A percentile compares a stretch with the other conserved stretches of the same genome.
Conservation (phyloP, 495 filamentous ascomycete genomes). For the Aspergillus baeticus region DNA sequence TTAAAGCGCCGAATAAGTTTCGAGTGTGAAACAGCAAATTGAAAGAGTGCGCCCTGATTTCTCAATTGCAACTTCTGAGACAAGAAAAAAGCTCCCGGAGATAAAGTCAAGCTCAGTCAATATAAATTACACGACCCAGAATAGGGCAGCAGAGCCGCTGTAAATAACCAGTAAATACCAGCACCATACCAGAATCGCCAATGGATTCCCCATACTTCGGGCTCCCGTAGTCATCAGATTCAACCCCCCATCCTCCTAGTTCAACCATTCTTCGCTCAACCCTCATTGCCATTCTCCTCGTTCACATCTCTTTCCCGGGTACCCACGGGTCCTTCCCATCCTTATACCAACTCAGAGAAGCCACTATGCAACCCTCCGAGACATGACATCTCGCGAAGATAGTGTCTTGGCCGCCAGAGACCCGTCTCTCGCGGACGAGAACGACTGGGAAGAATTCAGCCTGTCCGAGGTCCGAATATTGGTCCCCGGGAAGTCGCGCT, state of each 20-base stretch:
- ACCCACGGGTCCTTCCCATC: not conserved
- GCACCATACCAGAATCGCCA: too few relatives aligned
- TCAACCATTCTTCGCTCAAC: not conserved
- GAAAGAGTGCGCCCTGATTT: not conserved
- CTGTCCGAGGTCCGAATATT: conserved; percentile 54
- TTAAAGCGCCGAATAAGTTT: not conserved
- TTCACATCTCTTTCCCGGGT: not conserved
- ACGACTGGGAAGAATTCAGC: conserved; percentile 59
- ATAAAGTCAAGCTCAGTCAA: not conserved
- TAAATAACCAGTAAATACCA: not conserved
- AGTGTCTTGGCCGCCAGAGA: conserved; percentile 54
- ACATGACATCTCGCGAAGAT: conserved; percentile 54
- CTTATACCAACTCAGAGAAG: not conserved
- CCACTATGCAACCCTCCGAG: conserved; percentile 35
- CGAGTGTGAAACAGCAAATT: not conserved
- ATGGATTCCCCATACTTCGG: too few relatives aligned
- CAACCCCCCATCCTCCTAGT: not conserved
- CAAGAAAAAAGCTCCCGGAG: not conserved
- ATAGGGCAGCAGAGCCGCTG: not conserved
- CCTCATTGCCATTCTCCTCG: not conserved
- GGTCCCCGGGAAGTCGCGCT: conserved; percentile 46
- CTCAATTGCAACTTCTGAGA: not conserved
- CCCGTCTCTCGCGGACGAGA: conserved; percentile 52
- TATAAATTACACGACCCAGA: not conserved
- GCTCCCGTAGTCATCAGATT: not conserved